Base-by-base conservation (phyloP, 2,329 filamentous ascomycete species). In the Aschersonia sp. region DNA sequence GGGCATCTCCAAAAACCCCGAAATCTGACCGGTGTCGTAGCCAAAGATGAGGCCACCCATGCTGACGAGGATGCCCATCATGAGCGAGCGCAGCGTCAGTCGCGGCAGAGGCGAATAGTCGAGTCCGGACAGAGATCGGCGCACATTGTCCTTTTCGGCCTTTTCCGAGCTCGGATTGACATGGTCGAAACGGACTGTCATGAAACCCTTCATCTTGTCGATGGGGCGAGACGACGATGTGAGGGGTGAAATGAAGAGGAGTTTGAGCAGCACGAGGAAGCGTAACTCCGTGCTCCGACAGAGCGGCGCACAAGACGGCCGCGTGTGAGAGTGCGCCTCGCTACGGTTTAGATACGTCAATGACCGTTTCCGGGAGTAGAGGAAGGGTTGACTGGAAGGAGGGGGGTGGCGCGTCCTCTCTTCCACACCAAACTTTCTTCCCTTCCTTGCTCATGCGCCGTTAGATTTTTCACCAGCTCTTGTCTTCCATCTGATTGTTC, bases 1-100 rank as follows among this genome's bases (percentile, higher is more conserved):
- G 12, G 66, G 60, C 75, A 78, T 78, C 50, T 75, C 72, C 1
- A 78, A 63, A 54, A 79, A 78, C 5, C 76, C 76, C 3, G 65
- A 72, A 43, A 73, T 73, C 52, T 76, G 73, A 44, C 74, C 74
- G 12, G 70, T 75, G 47, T 75, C 71, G 49, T 72, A 72, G 7
- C 68, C 65, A 45, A 69, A 65, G 67, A 70, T 65, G 31, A 70
- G 47, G 44, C 68, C 68, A 1, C 68, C 68, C 66, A 70, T 68
- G 5, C 68, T 70, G 6, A 70, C 63, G 42, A 70, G 58, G 1
- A 62, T 48, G 1, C 60, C 68, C 55, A 70, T 63, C 3, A 59
- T 52, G 1, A 68, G 50, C 1, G 66, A 65, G 2, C 60, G 60
- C 4, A 57, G 55, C 0, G 68, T 65, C 11, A 70, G 43, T 1